Conservation (phyloP, 176 grass and related monocot genomes). For the Otatea glauca region DNA sequence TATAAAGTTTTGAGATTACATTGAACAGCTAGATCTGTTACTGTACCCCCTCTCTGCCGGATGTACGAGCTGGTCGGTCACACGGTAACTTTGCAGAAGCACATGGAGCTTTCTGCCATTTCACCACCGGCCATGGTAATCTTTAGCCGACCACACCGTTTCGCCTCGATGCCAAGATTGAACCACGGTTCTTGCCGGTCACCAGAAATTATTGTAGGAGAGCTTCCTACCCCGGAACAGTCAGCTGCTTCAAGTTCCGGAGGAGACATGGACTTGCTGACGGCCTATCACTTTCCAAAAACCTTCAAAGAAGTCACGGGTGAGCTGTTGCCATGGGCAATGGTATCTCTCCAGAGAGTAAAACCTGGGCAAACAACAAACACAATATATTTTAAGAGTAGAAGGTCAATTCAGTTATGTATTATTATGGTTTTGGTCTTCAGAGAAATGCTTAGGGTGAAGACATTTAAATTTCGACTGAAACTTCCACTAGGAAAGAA, state of each 20-base stretch:
- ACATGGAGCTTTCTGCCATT: constrained; percentile 42
- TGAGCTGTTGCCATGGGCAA: constrained; percentile 74
- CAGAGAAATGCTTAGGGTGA: neutral
- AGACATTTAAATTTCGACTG: neutral
- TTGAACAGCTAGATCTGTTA: constrained; percentile 7
- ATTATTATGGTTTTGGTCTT: neutral
- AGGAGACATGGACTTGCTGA: neutral
- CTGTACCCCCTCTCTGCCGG: constrained; percentile 33
- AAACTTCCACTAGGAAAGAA: neutral
- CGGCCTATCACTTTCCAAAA: constrained; percentile 51
- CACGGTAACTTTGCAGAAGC: constrained; percentile 31
- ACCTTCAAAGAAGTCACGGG: constrained; percentile 73
- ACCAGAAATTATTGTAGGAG: constrained; percentile 35
- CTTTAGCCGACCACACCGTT: neutral
- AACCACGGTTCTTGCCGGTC: constrained; percentile 7
- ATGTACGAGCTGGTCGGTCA: constrained; percentile 47
- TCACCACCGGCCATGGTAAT: constrained; percentile 15
- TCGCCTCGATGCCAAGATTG: constrained; percentile 41
- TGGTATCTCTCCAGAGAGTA: constrained; percentile 70
- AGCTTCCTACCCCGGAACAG: constrained; percentile 27
- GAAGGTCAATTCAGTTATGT: neutral
- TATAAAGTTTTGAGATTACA: constrained; percentile 24
- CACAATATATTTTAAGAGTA: neutral
- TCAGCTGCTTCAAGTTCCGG: constrained; percentile 25
- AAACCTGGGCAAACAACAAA: constrained; percentile 57